Conservation (phyloP, 352 stramenopile species). For the Halophytophthora polymorphica region DNA sequence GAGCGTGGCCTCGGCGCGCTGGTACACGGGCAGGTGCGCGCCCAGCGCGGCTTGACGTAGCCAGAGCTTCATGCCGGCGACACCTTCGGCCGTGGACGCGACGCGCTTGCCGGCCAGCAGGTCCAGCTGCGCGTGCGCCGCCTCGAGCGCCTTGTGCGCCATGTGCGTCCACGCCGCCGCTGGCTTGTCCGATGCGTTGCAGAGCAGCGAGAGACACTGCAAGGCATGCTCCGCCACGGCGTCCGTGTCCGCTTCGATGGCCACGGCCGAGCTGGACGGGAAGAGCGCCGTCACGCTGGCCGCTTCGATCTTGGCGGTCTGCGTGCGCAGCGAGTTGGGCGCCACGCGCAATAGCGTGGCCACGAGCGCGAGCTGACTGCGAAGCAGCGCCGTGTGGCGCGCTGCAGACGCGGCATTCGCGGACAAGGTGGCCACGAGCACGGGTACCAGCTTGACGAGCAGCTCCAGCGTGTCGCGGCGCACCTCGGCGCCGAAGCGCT, state of each 20-base stretch:
- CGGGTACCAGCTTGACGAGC: constrained; percentile 57
- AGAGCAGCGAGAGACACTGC: constrained; percentile 46
- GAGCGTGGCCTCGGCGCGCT: constrained; percentile 46
- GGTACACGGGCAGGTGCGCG: constrained; percentile 45
- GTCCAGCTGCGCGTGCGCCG: constrained; percentile 64
- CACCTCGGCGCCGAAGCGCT: constrained; percentile 51
- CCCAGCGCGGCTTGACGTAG: constrained; percentile 37
- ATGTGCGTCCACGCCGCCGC: constrained; percentile 65
- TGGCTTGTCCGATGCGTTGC: constrained; percentile 63
- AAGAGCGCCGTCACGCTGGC: constrained; percentile 33
- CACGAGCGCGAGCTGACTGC: constrained; percentile 42
- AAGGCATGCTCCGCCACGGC: constrained; percentile 17
- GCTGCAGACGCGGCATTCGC: constrained; percentile 21
- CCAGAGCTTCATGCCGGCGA: constrained; percentile 61
- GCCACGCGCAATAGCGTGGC: constrained; percentile 41
- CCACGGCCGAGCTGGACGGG: constrained; percentile 7
- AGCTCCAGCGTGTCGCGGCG: constrained; percentile 59
- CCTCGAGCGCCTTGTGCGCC: constrained; percentile 54
- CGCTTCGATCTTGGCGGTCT: constrained; percentile 62
- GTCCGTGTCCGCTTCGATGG: constrained; percentile 16
- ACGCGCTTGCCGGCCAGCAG: constrained; percentile 53
- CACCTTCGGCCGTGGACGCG: constrained; percentile 12
- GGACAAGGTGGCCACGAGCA: constrained; percentile 43
- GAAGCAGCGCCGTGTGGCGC: constrained; percentile 15
- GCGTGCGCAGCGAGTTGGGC: constrained; percentile 56